Percentiles rank a stretch among this genome's conserved stretches.
These are phyloP conservation scores for Lentinula boryana DNA, from an alignment of 768 basidiomycete genomes.

Conservation along the genomic window DNA sequence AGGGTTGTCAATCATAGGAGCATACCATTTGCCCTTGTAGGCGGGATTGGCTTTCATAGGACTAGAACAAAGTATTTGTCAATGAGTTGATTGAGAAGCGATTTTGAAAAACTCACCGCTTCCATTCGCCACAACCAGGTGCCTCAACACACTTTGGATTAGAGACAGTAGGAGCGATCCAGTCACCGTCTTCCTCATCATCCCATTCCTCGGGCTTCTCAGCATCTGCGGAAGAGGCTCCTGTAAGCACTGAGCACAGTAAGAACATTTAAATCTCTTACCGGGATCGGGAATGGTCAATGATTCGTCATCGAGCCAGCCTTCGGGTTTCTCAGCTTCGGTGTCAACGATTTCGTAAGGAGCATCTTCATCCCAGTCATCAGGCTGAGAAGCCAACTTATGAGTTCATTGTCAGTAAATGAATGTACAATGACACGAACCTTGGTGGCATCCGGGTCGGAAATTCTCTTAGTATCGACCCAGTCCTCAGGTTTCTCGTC, in stretches of 20 bases:
- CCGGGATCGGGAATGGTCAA: slow-evolving; percentile 81
- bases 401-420: not conserved
- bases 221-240: slow-evolving; percentile 42
- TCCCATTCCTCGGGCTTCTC: slow-evolving; percentile 99
- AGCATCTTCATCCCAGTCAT: slow-evolving; percentile 97
- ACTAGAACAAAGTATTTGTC: slow-evolving; percentile 24
- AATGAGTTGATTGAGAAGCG: not conserved
- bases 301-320: slow-evolving; percentile 92
- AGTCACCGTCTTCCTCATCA: slow-evolving; percentile 98
- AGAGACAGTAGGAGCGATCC: slow-evolving; percentile 83
- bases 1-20: slow-evolving; percentile 95
- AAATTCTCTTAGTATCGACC: slow-evolving; percentile 86
- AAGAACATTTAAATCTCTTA: slow-evolving; percentile 21
- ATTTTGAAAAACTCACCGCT: slow-evolving; percentile 40
- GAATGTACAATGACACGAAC: slow-evolving; percentile 25
- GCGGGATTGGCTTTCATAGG: slow-evolving; percentile 86
- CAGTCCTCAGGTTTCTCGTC: slow-evolving; percentile 89
- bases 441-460: slow-evolving; percentile 82
- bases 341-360: slow-evolving; percentile 88
- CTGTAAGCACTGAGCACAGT: not conserved
- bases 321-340: slow-evolving; percentile 86
- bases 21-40: slow-evolving; percentile 98
- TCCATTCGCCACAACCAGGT: slow-evolving; percentile 95
- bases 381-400: slow-evolving; percentile 48
- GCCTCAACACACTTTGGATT: slow-evolving; percentile 91